Evolutionary conservation across 495 filamentous ascomycete genomes (phyloP).

Genomic region (Penicillium riverlandense): DNA sequence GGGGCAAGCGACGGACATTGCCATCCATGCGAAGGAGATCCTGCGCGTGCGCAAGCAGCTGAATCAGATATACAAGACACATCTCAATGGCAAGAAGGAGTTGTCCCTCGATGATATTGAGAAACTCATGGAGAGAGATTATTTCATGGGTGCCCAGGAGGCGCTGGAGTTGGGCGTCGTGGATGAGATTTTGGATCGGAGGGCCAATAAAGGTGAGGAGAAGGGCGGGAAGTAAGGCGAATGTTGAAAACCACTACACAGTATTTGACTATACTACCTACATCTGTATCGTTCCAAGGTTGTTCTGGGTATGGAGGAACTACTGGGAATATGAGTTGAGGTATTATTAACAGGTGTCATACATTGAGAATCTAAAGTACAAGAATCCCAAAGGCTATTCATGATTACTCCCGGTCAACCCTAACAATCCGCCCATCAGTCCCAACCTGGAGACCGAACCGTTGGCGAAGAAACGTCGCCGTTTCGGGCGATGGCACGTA

Average conservation of each 20-base stretch:
- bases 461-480: conserved; percentile 35
- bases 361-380: conserved; percentile 5
- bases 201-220: conserved; percentile 33
- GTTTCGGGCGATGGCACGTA: conserved; percentile 31
- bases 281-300: too few species aligned
- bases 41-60: conserved; percentile 75
- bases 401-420: conserved; percentile 14
- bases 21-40: conserved; percentile 97
- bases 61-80: conserved; percentile 81
- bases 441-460: conserved; percentile 35
- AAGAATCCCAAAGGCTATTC: not conserved
- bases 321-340: too few species aligned
- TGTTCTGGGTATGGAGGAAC: too few species aligned
- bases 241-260: not conserved
- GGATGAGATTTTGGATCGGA: conserved; percentile 72
- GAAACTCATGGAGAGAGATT: conserved; percentile 92
- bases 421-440: conserved; percentile 32
- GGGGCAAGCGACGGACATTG: conserved; percentile 86
- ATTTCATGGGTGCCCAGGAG: conserved; percentile 84
- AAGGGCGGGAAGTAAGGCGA: not conserved
- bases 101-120: conserved; percentile 72
- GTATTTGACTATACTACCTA: not conserved
- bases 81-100: conserved; percentile 66
- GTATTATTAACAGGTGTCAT: not conserved
- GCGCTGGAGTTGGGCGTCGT: conserved; percentile 85